These are phyloP conservation scores for Puccinia triticina DNA, from an alignment of 1,284 basidiomycete species.

Conservation along the genomic window DNA sequence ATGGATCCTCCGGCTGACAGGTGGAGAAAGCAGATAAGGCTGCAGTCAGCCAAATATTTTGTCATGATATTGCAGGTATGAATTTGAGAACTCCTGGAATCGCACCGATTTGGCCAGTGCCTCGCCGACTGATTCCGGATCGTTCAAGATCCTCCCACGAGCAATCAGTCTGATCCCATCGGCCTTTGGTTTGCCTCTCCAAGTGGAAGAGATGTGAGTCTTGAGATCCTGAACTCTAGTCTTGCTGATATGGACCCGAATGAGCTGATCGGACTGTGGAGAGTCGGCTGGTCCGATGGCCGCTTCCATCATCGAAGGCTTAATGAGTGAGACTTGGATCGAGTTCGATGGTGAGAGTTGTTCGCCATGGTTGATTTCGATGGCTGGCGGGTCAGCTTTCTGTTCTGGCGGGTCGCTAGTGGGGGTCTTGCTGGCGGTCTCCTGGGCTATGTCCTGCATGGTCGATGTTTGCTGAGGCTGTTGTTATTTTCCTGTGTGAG, in stretches of 20 bases:
- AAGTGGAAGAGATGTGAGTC: slow-evolving; percentile 40
- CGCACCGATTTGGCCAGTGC: slow-evolving; percentile 25
- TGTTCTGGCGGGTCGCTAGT: neutral
- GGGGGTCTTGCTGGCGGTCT: neutral
- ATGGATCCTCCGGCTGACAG: slow-evolving; percentile 39
- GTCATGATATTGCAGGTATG: neutral
- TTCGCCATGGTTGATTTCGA: slow-evolving; percentile 43
- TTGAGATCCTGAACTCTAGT: slow-evolving; percentile 46
- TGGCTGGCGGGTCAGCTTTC: neutral
- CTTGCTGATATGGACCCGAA: slow-evolving; percentile 28
- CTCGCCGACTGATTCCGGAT: slow-evolving; percentile 31
- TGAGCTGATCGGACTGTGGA: slow-evolving; percentile 8
- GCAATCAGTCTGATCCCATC: slow-evolving; percentile 50
- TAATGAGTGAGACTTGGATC: slow-evolving; percentile 33
- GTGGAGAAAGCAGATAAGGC: neutral
- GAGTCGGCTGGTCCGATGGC: slow-evolving; percentile 10
- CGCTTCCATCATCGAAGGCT: slow-evolving; percentile 34
- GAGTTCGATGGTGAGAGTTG: slow-evolving; percentile 38
- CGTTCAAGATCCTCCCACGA: slow-evolving; percentile 44
- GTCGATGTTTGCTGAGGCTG: neutral
- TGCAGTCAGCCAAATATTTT: neutral
- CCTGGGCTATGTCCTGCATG: neutral
- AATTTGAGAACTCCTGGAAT: too few species aligned
- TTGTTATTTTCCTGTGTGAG: too few species aligned
- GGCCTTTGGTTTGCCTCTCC: slow-evolving; percentile 48